Percentiles rank a stretch among this genome's conserved stretches.
Evolutionary conservation across 2,329 filamentous ascomycete species (phyloP).

Genomic region (Colletotrichum orbiculare): DNA sequence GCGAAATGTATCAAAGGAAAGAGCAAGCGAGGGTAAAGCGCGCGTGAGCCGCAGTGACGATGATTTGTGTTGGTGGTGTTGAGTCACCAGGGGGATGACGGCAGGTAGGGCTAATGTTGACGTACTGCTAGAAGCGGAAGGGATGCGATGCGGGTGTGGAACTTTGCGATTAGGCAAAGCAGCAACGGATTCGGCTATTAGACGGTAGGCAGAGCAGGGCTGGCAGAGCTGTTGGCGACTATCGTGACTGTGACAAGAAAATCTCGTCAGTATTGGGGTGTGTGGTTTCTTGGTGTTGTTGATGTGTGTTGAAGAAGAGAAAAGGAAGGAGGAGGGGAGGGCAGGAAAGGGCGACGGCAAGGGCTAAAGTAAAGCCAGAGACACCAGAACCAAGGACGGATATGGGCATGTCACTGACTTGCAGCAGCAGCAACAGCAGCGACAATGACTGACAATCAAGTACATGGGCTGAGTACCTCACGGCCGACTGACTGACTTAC

Average conservation of each 20-base stretch:
- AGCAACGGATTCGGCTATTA: conserved; percentile 34
- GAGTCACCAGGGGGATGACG: conserved; percentile 34
- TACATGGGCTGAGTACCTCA: too few species aligned
- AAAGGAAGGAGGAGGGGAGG: conserved; percentile 48
- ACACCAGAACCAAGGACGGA: conserved; percentile 41
- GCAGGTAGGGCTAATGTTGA: conserved; percentile 30
- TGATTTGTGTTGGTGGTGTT: conserved; percentile 28
- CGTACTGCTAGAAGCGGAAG: conserved; percentile 42
- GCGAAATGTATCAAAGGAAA: conserved; percentile 9
- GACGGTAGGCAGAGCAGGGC: conserved; percentile 43
- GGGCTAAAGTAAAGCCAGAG: conserved; percentile 36
- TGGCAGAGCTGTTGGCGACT: conserved; percentile 65
- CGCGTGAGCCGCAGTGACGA: conserved; percentile 4
- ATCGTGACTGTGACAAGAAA: conserved; percentile 71
- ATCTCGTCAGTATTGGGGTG: conserved; percentile 61
- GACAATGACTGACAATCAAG: conserved; percentile 13
- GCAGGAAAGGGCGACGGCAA: conserved; percentile 40
- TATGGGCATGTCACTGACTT: conserved; percentile 33
- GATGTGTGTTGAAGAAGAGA: conserved; percentile 58
- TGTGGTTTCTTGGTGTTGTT: conserved; percentile 55
- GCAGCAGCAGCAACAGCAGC: background rate
- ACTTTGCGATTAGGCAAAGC: conserved; percentile 40
- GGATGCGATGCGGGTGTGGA: conserved; percentile 36
- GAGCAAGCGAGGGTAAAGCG: too few species aligned
- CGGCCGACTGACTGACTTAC: conserved; percentile 6